Percentiles rank a stretch among this genome's conserved stretches.
Evolutionary conservation across 1,139 yeast species (phyloP).

Genomic region (Kazachstania sp.): DNA sequence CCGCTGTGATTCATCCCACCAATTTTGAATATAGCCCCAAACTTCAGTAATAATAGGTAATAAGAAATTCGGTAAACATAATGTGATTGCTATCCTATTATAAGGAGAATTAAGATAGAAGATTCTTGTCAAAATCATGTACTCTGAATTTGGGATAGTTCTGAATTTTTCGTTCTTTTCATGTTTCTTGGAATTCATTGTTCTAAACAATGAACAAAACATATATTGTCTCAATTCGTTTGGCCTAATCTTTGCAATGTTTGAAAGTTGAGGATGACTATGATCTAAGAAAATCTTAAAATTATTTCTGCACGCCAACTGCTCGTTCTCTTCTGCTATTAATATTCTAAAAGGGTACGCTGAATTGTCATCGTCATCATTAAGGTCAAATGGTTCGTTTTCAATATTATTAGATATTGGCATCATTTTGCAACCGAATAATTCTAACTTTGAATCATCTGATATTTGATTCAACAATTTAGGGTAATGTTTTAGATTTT

Average conservation of each 20-base stretch:
- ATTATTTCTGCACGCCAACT: slow-evolving; percentile 30
- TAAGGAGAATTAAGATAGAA: slow-evolving; percentile 14
- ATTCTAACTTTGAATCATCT: slow-evolving; percentile 22
- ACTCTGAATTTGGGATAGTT: slow-evolving; percentile 26
- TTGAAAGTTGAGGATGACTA: slow-evolving; percentile 18
- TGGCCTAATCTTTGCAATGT: slow-evolving; percentile 22
- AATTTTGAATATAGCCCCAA: slow-evolving; percentile 22
- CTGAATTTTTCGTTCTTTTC: slow-evolving; percentile 23
- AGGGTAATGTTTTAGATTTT: slow-evolving; percentile 6
- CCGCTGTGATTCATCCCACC: slow-evolving; percentile 24
- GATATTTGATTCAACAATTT: slow-evolving; percentile 23
- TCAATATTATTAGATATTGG: slow-evolving; percentile 7
- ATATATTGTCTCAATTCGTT: slow-evolving; percentile 30
- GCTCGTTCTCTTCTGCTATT: slow-evolving; percentile 33
- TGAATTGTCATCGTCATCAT: neutral
- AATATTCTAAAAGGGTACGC: slow-evolving; percentile 27
- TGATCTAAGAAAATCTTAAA: slow-evolving; percentile 31
- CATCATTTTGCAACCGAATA: slow-evolving; percentile 22
- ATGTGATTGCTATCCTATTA: slow-evolving; percentile 23
- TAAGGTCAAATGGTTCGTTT: neutral
- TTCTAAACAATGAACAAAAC: slow-evolving; percentile 29
- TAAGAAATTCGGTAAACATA: slow-evolving; percentile 26
- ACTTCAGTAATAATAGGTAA: slow-evolving; percentile 24
- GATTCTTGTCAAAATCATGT: slow-evolving; percentile 24
- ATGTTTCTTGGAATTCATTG: slow-evolving; percentile 15